These are phyloP conservation scores for Fusarium sacchari DNA, from an alignment of 2,329 filamentous ascomycete species.

Conservation along the genomic window DNA sequence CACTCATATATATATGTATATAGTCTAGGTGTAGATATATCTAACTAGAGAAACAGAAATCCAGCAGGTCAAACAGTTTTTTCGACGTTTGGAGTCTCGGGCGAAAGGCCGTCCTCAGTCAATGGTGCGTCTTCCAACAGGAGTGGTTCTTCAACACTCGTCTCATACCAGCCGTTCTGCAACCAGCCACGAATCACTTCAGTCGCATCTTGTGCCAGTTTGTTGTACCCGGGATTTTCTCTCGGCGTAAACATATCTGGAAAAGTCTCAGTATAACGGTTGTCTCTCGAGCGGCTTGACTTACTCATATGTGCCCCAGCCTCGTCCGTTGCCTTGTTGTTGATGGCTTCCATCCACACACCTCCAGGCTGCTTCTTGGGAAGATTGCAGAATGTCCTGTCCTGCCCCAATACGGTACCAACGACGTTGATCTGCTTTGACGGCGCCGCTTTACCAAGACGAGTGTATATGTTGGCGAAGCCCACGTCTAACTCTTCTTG, in stretches of 20 bases:
- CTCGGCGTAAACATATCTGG: constrained; percentile 77
- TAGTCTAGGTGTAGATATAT: constrained; percentile 1
- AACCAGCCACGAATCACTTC: constrained; percentile 73
- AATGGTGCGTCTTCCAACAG: constrained; percentile 33
- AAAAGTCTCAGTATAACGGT: constrained; percentile 3
- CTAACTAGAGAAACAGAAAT: not conserved
- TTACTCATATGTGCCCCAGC: constrained; percentile 79
- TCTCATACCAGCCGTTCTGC: constrained; percentile 73
- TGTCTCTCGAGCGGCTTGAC: constrained; percentile 41
- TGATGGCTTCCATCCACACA: constrained; percentile 76
- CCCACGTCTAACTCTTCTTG: constrained; percentile 74
- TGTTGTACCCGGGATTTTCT: constrained; percentile 78
- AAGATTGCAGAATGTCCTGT: constrained; percentile 90
- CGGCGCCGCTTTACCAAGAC: constrained; percentile 75
- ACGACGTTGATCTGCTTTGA: constrained; percentile 63
- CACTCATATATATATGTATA: not conserved
- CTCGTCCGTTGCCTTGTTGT: constrained; percentile 83
- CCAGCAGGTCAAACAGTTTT: not conserved
- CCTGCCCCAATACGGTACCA: constrained; percentile 69
- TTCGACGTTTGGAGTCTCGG: not conserved
- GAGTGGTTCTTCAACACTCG: constrained; percentile 53
- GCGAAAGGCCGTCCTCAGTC: not conserved
- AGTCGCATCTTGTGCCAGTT: constrained; percentile 72
- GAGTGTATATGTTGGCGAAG: constrained; percentile 88
- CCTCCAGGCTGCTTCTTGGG: constrained; percentile 66